Conservation (phyloP, 2,329 filamentous ascomycete species). For the Diaporthe vexans region DNA sequence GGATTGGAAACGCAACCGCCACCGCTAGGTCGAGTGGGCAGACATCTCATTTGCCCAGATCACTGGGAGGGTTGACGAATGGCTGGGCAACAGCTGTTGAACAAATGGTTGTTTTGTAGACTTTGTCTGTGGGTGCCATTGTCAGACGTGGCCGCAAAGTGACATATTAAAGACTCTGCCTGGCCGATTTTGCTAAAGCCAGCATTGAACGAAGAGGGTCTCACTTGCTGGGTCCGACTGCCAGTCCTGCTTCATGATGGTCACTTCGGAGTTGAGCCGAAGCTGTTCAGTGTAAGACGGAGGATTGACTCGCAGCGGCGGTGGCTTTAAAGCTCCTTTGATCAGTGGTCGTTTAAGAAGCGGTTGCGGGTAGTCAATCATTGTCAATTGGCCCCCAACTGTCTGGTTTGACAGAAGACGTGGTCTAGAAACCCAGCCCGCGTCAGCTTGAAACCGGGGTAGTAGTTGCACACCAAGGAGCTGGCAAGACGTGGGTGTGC, state of each 20-base stretch:
- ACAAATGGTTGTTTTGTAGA: conserved; percentile 12
- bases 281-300: conserved; percentile 33
- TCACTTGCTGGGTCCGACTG: conserved; percentile 18
- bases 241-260: conserved; percentile 31
- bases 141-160: background rate
- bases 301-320: background rate
- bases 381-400: background rate
- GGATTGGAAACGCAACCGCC: too few relatives aligned
- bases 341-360: conserved; percentile 31
- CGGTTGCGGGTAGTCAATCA: conserved; percentile 4
- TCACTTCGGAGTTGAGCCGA: conserved; percentile 24
- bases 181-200: background rate
- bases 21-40: too few relatives aligned
- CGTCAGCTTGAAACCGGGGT: background rate
- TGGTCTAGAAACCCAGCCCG: background rate
- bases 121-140: background rate
- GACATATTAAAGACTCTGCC: background rate
- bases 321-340: conserved; percentile 33
- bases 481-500: background rate
- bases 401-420: background rate
- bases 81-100: conserved; percentile 38
- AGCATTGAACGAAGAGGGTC: background rate
- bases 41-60: background rate
- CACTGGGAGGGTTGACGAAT: conserved; percentile 37
- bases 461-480: background rate